phyloP scores from a whole-genome alignment of 2,329 filamentous ascomycete genomes.

The Diplodia scrobiculata region DNA sequence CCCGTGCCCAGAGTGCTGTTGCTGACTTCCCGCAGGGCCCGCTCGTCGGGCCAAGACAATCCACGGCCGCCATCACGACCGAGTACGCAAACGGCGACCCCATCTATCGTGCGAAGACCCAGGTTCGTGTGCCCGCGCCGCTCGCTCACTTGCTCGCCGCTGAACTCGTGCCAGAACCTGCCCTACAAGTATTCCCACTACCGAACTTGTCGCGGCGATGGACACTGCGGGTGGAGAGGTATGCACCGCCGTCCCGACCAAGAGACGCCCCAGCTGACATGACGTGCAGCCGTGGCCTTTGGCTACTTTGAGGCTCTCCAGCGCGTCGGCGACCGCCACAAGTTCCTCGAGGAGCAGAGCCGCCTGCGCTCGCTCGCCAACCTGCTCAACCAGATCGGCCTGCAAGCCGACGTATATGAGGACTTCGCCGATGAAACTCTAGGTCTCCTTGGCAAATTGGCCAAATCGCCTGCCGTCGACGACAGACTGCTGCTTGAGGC shows the following conservation, averaged over 20 bases:
- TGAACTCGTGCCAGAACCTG: slow-evolving; percentile 62
- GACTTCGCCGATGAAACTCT: slow-evolving; percentile 80
- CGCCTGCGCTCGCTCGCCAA: slow-evolving; percentile 72
- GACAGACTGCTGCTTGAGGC: slow-evolving; percentile 60
- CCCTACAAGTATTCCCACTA: slow-evolving; percentile 84
- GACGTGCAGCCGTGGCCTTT: slow-evolving; percentile 76
- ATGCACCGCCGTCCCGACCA: slow-evolving; percentile 45
- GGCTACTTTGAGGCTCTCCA: slow-evolving; percentile 88
- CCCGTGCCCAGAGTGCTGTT: slow-evolving; percentile 29
- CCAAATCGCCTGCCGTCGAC: slow-evolving; percentile 58
- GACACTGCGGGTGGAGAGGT: slow-evolving; percentile 98
- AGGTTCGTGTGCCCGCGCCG: slow-evolving; percentile 58
- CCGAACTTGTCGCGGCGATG: slow-evolving; percentile 84
- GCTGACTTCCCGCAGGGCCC: slow-evolving; percentile 64
- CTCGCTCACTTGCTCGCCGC: not conserved
- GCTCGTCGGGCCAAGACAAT: slow-evolving; percentile 74
- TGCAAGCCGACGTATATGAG: slow-evolving; percentile 70
- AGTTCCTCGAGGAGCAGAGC: slow-evolving; percentile 69
- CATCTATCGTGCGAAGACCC: slow-evolving; percentile 81
- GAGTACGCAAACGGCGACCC: slow-evolving; percentile 89
- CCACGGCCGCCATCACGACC: slow-evolving; percentile 74
- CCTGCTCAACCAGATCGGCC: slow-evolving; percentile 69
- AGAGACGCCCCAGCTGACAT: slow-evolving; percentile 37
- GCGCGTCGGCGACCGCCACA: slow-evolving; percentile 63
- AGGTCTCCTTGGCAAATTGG: slow-evolving; percentile 65